These are phyloP conservation scores for Pichia sp. DNA, from an alignment of 1,139 yeast genomes.

Conservation along the genomic window DNA sequence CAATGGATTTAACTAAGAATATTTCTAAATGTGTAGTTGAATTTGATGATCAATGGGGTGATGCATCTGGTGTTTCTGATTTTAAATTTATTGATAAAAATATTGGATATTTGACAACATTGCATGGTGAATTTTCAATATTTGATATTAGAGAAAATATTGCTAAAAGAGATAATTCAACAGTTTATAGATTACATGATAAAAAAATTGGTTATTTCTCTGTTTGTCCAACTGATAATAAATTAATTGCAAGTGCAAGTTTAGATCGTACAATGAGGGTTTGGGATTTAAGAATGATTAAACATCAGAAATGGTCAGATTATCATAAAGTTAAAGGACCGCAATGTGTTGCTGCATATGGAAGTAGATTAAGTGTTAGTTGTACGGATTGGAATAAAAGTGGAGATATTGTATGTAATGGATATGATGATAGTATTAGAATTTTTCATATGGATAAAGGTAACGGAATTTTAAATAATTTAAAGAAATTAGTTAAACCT, in stretches of 20 bases:
- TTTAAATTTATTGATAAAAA: slow-evolving; percentile 50
- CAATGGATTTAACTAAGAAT: slow-evolving; percentile 58
- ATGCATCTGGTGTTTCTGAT: slow-evolving; percentile 56
- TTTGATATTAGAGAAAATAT: slow-evolving; percentile 56
- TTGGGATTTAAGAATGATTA: slow-evolving; percentile 70
- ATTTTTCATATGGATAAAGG: slow-evolving; percentile 43
- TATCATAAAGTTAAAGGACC: slow-evolving; percentile 40
- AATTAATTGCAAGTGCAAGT: slow-evolving; percentile 81
- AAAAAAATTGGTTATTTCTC: slow-evolving; percentile 88
- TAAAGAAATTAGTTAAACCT: slow-evolving; percentile 16
- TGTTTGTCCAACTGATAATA: slow-evolving; percentile 57
- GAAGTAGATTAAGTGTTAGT: slow-evolving; percentile 74
- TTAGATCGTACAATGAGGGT: slow-evolving; percentile 75
- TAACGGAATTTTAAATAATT: slow-evolving; percentile 8
- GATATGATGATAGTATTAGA: slow-evolving; percentile 79
- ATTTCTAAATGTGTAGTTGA: slow-evolving; percentile 52
- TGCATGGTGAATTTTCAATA: slow-evolving; percentile 69
- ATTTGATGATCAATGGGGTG: slow-evolving; percentile 46
- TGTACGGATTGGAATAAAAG: slow-evolving; percentile 78
- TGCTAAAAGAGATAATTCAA: slow-evolving; percentile 25
- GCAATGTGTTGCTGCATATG: slow-evolving; percentile 54
- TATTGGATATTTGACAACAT: slow-evolving; percentile 63
- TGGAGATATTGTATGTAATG: slow-evolving; percentile 81
- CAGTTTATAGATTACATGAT: slow-evolving; percentile 61
- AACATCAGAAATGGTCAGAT: slow-evolving; percentile 40